These are phyloP conservation scores for Coleophoma crateriformis DNA, from an alignment of 2,329 filamentous ascomycete genomes.

Conservation along the genomic window DNA sequence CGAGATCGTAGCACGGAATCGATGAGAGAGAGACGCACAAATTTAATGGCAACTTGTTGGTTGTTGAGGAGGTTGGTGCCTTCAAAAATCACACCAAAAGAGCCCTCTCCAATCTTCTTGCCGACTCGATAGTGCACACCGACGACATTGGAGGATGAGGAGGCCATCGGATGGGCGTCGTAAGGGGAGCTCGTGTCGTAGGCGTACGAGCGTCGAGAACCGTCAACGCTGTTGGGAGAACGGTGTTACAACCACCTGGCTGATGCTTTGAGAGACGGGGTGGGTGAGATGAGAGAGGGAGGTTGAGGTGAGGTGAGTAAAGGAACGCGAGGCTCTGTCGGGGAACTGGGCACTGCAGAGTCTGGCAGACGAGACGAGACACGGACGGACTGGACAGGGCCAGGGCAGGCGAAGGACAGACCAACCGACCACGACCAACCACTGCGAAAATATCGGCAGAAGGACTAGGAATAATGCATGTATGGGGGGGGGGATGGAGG, in stretches of 20 bases:
- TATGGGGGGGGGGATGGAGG: no score
- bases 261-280: neutral
- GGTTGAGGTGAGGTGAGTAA: no score
- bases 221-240: conserved; percentile 9
- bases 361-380: no score
- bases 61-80: conserved; percentile 98
- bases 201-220: neutral
- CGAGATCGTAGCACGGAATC: no score
- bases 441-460: no score
- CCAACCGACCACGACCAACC: no score
- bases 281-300: neutral
- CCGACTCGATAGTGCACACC: conserved; percentile 98
- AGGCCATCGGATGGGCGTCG: conserved; percentile 20
- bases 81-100: conserved; percentile 97
- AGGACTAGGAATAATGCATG: no score
- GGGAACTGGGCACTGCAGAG: no score
- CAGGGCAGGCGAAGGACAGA: no score
- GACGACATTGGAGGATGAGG: conserved; percentile 75
- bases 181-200: conserved; percentile 8
- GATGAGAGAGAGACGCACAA: conserved; percentile 51
- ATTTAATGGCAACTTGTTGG: conserved; percentile 99
- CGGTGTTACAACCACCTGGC: conserved; percentile 1
- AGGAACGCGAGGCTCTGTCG: conserved; percentile 10
- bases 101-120: conserved; percentile 99
- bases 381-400: no score